These are phyloP conservation scores for Hyphochytrium catenoides DNA, from an alignment of 352 stramenopile species.

Conservation along the genomic window DNA sequence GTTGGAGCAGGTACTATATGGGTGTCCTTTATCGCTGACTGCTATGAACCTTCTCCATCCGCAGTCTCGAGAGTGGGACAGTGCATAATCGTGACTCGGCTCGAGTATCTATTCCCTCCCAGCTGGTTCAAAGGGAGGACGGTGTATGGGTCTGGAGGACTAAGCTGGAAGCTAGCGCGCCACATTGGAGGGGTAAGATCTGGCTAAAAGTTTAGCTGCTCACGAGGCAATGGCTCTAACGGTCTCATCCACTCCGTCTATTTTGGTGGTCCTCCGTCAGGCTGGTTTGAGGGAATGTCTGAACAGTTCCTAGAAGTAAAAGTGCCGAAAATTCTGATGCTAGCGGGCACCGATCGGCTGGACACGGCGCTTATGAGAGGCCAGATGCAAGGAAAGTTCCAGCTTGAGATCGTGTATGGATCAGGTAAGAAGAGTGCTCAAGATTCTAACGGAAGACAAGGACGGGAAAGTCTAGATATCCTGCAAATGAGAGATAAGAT, in stretches of 20 bases:
- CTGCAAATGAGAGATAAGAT: no score
- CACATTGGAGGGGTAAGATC: slow-evolving; percentile 37
- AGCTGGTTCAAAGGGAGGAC: slow-evolving; percentile 22
- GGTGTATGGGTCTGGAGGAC: slow-evolving; percentile 40
- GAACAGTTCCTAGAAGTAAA: slow-evolving; percentile 51
- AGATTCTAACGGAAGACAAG: slow-evolving; percentile 3
- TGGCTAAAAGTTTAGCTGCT: no score
- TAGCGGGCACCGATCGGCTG: slow-evolving; percentile 50
- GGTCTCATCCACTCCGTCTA: slow-evolving; percentile 1
- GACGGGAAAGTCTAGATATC: no score
- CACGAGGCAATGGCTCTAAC: no score
- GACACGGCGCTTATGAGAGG: slow-evolving; percentile 59
- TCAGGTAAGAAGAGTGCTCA: slow-evolving; percentile 13
- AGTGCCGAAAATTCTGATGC: slow-evolving; percentile 46
- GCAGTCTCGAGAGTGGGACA: slow-evolving; percentile 27
- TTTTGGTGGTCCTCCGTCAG: slow-evolving; percentile 11
- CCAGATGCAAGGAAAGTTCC: slow-evolving; percentile 72
- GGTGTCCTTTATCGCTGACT: no score
- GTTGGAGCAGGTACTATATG: neutral
- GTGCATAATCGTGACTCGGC: slow-evolving; percentile 44
- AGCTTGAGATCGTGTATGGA: slow-evolving; percentile 54
- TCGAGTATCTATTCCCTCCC: slow-evolving; percentile 45
- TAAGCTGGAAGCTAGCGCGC: slow-evolving; percentile 32
- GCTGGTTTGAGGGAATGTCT: slow-evolving; percentile 55
- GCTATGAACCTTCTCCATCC: no score